These are phyloP conservation scores for Calophaca sinica DNA, from an alignment of 306 rosid species.

Conservation along the genomic window DNA sequence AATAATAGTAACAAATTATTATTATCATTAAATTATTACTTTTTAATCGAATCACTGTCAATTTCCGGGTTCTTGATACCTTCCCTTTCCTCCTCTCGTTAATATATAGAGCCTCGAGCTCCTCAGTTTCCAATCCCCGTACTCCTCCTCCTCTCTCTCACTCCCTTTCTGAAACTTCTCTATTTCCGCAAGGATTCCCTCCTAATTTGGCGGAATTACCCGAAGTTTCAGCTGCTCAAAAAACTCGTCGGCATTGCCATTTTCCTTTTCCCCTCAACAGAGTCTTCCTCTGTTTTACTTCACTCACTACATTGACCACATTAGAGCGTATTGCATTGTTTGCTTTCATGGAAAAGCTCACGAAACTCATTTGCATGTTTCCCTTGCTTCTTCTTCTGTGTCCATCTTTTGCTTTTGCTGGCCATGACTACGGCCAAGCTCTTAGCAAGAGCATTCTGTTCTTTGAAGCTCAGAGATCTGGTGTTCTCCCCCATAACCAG, in stretches of 20 bases:
- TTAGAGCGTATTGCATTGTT: not conserved
- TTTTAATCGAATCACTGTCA: conserved; percentile 38
- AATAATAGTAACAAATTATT: no score
- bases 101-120: conserved; percentile 66
- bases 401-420: conserved; percentile 57
- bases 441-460: conserved; percentile 87
- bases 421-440: conserved; percentile 88
- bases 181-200: conserved; percentile 16
- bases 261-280: not conserved
- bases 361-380: conserved; percentile 48
- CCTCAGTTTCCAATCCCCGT: conserved; percentile 58
- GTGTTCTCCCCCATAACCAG: conserved; percentile 76
- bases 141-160: not conserved
- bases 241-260: conserved; percentile 53
- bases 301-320: conserved; percentile 4
- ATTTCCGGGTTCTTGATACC: conserved; percentile 52
- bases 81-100: conserved; percentile 48
- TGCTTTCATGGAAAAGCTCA: conserved; percentile 58
- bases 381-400: conserved; percentile 55
- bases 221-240: conserved; percentile 50
- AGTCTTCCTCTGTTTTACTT: no score
- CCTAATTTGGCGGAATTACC: conserved; percentile 48
- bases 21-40: not conserved
- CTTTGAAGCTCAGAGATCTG: conserved; percentile 99
- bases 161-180: conserved; percentile 19